Evolutionary conservation across 2,329 filamentous ascomycete genomes (phyloP), one percentile per base, ranked within the genome.

Genomic region (Alternaria ventricosa): DNA sequence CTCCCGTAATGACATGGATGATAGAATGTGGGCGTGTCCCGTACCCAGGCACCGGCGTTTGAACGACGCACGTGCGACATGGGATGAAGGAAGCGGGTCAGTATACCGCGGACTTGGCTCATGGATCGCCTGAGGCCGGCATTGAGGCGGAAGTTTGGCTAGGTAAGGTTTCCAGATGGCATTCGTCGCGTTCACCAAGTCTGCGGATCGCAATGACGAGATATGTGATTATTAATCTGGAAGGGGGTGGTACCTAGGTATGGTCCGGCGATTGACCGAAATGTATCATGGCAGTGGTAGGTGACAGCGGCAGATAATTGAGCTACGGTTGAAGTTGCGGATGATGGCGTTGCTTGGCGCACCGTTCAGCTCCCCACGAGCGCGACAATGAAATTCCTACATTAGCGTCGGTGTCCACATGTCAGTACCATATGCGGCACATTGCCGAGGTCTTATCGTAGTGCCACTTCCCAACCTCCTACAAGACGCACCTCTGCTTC

Each of bases 61-160:
- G 23, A 47, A 57, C 45, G 58, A 36, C 44, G 45, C 53, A 61
- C 53, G 44, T 56, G 51, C 58, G 22, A 27, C 20, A 28, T 43
- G 30, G 25, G 11, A 27, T 30, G 58, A 23, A 36, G 49, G 43
- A 56, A 56, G 54, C 28, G 43, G 25, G 43, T 46, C 43, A 18
- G 5, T 11, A 53, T 25, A 33, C 49, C 55, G 58, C 44, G 43
- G 41, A 27, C 45, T 51, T 18, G 58, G 58, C n/a, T 55, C 53
- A 33, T 33, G 49, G 49, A 53, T 41, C 36, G 36, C 15, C 36
- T 41, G 1, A 41, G 36, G 36, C 36, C 36, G n/a, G 36, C 12
- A 53, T 25, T 23, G 20, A 6, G 30, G 49, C 30, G 49, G 28
- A 20, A 36, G 3, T 10, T 6, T 36, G 28, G 49, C 30, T 36